phyloP scores from a whole-genome alignment of 345 rosid species.

The Dimocarpus longan region DNA sequence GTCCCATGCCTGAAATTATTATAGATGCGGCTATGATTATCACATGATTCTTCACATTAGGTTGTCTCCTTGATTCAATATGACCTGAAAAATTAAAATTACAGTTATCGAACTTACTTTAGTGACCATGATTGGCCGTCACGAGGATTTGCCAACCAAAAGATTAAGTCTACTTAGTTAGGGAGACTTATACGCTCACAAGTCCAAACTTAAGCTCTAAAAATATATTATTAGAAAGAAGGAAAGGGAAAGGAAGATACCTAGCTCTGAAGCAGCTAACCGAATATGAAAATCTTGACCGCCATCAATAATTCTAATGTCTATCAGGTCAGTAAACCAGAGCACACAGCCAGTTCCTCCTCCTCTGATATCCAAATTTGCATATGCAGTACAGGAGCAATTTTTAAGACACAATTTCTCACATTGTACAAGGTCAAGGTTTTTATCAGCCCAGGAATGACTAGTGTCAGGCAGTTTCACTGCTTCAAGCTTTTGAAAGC shows the following conservation, averaged over 20 bases:
- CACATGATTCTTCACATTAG: constrained; percentile 3
- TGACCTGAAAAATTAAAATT: background rate
- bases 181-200: too few species aligned
- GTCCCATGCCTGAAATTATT: constrained; percentile 6
- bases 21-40: constrained; percentile 26
- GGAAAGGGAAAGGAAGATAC: background rate
- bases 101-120: background rate
- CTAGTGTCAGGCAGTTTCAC: constrained; percentile 26
- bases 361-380: constrained; percentile 19
- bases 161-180: background rate
- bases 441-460: constrained; percentile 11
- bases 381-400: constrained; percentile 36
- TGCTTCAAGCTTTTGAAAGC: constrained; percentile 12
- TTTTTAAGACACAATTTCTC: constrained; percentile 23
- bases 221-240: background rate
- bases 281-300: constrained; percentile 20
- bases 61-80: background rate
- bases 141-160: too few species aligned
- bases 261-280: constrained; percentile 25
- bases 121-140: background rate
- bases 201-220: too few species aligned
- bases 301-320: constrained; percentile 14
- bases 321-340: constrained; percentile 34
- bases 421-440: constrained; percentile 27
- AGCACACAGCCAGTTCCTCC: constrained; percentile 28